These are phyloP conservation scores for Laburnicola sp. DNA, from an alignment of 2,329 filamentous ascomycete species.

Conservation along the genomic window DNA sequence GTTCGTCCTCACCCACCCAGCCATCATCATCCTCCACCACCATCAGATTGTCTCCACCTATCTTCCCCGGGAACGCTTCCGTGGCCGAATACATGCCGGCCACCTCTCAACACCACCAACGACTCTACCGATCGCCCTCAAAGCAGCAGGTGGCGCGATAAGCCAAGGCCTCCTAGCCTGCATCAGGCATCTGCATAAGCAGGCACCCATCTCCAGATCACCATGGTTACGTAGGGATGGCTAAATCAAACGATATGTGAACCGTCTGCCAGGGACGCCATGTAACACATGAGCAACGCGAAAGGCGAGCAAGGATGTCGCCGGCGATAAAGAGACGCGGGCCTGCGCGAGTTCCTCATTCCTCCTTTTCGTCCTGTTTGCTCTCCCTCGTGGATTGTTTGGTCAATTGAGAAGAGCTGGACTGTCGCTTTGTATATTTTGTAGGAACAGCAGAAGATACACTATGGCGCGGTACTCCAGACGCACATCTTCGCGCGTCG, in stretches of 20 bases:
- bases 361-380: not conserved
- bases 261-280: not conserved
- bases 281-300: no score
- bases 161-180: slow-evolving; percentile 29
- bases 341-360: not conserved
- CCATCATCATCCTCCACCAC: no score
- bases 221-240: slow-evolving; percentile 21
- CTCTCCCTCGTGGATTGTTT: not conserved
- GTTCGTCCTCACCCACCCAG: no score
- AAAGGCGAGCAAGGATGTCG: not conserved
- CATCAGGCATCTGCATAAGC: slow-evolving; percentile 29
- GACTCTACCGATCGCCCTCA: slow-evolving; percentile 15
- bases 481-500: slow-evolving; percentile 18
- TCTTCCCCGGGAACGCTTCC: no score
- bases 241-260: slow-evolving; percentile 7
- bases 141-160: slow-evolving; percentile 30
- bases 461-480: slow-evolving; percentile 13
- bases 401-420: not conserved
- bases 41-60: no score
- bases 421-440: not conserved
- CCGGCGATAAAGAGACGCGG: not conserved
- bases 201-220: slow-evolving; percentile 18
- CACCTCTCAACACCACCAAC: no score
- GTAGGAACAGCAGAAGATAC: not conserved
- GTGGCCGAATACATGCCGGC: no score